Base-by-base conservation (phyloP, 441 rosid species). In the Kokia cookei region DNA sequence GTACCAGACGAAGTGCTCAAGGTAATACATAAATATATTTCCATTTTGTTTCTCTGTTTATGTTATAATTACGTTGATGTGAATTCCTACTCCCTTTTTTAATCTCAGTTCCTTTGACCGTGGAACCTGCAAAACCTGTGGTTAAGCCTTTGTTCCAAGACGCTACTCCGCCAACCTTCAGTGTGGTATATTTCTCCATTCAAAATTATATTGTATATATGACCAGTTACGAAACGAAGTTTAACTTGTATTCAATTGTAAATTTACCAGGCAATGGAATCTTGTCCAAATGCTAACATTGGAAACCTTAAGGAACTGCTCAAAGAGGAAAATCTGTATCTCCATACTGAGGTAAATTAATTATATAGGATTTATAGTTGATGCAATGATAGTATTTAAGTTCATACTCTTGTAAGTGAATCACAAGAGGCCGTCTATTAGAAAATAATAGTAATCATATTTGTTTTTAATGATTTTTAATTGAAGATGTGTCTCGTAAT, bases 311-410 rank as follows among this genome's bases (percentile, higher is more conserved):
- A 88, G 61, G 89, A 90, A 37, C 77, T 82, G 27, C 80, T 90
- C 10, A 77, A 78, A 77, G 97, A 93, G 78, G 97, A 96, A 81
- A 89, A 88, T 60, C 83, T 92, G 69, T 86, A 89, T 78, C 45
- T 95, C 73, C 80, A 71, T 42, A 90, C 95, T 45, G 99, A 95
- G 96, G 99, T 90, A 73, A 74, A 68, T 57, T 60, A 40, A 32
- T 35, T 42, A 42, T 9, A 42, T 42, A 42, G 45, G 45, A 42
- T 42, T 42, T 42, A 42, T 42, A 9, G 45, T 42, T 42, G 45
- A 42, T 42, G 45, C 45, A 42, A 42, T 42, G 45, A 42, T 42
- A 42, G 45, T 42, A 42, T 42, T 9, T 42, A 42, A 42, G 45
- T 9, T 42, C 45, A 2, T 9, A 42, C 45, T 9, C 45, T 42